Base-by-base conservation (phyloP, 75 land plant species). In the Picea sitchensis region DNA sequence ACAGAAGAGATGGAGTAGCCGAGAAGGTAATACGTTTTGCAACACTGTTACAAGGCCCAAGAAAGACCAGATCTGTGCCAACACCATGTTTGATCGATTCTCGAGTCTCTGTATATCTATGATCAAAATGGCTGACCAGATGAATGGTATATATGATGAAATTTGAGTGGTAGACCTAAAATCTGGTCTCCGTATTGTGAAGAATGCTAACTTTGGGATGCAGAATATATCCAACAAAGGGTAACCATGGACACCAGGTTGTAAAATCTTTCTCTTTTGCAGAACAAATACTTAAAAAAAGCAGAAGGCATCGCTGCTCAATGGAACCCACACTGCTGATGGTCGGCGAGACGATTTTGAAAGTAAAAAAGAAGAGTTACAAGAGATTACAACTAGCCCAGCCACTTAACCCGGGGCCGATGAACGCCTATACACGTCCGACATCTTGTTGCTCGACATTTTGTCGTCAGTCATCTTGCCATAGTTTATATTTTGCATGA, bases 1-100 rank as follows among this genome's bases (percentile, higher is more conserved):
- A 60, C 86, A 84, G 58, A 93, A 86, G 14, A 85, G 75, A 3
- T 82, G 80, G 62, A 82, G 84, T n/a, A 91, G 60, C 36, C 89
- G 91, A 12, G 83, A 76, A 0, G 95, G 95, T 7, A 92, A 65
- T 14, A 90, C 73, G 62, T 88, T 88, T 73, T 90, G 92, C 21
- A 94, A 86, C 73, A 94, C 84, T 2, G 96, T 93, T 51, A 94
- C 83, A 12, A 90, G 82, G 17, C 96, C 96, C 59, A 93, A 57
- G 38, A 92, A 61, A 11, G 96, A 91, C 91, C 95, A 91, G 87
- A 91, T 57, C 61, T 93, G 88, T 0, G 91, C 82, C 57, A 88
- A 76, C 34, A 88, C 73, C 81, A 71, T 71, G 54, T 20, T 44
- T n/a, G 17, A n/a, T 71, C 4, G 20, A 38, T 41, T 3, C 2